phyloP scores from a whole-genome alignment of 371 early-diverging fungal species.

The Rhizopus stolonifer region DNA sequence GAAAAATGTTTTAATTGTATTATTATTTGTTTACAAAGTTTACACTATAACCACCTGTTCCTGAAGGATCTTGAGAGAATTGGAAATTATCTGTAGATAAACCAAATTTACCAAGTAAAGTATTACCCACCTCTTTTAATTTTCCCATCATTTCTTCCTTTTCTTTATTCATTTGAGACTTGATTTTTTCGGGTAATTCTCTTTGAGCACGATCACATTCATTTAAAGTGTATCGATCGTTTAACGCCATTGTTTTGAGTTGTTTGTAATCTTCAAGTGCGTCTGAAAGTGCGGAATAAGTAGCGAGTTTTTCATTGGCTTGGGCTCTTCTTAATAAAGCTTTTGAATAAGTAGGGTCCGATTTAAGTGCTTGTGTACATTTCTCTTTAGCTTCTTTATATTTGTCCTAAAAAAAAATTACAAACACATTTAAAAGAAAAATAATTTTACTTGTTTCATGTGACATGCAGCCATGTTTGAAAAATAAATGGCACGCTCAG shows the following conservation, averaged over 20 bases:
- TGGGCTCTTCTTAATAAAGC: conserved; percentile 79
- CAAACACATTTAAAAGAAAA: background rate
- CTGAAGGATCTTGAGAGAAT: conserved; percentile 57
- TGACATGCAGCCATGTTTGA: conserved; percentile 73
- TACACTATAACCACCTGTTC: conserved; percentile 62
- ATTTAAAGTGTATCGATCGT: conserved; percentile 34
- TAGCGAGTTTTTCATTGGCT: conserved; percentile 65
- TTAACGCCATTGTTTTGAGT: conserved; percentile 22
- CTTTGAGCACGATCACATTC: conserved; percentile 38
- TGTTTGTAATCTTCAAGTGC: conserved; percentile 59
- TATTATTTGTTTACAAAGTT: conserved; percentile 60
- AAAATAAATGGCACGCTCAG: conserved; percentile 59
- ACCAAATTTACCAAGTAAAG: conserved; percentile 73
- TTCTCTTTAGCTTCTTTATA: conserved; percentile 49
- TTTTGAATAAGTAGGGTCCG: conserved; percentile 72
- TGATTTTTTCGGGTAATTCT: conserved; percentile 44
- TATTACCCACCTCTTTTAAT: conserved; percentile 73
- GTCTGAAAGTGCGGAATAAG: conserved; percentile 50
- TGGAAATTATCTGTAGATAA: conserved; percentile 74
- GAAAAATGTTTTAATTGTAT: too few relatives aligned
- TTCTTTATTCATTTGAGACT: conserved; percentile 60
- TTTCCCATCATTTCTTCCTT: conserved; percentile 77
- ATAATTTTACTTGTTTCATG: conserved; percentile 56
- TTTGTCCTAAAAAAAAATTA: conserved; percentile 33
- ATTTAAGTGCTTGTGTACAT: conserved; percentile 64